Evolutionary conservation across 768 basidiomycete species (phyloP).

Genomic region (Flagelloscypha sp.): DNA sequence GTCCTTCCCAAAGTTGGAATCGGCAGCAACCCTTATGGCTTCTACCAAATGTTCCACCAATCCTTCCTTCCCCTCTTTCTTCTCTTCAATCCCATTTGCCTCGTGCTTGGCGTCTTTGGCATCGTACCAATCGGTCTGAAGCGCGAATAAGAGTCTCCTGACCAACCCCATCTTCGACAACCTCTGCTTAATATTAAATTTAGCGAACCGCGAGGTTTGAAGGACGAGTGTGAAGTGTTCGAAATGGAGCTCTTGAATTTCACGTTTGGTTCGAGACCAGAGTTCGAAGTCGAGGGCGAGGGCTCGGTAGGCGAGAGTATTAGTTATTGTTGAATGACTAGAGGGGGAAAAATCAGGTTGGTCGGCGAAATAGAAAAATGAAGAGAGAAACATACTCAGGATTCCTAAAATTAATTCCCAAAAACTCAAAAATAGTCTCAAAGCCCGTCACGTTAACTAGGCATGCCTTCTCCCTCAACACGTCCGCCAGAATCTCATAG

Average conservation of each 20-base stretch:
- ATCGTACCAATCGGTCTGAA: conserved; percentile 81
- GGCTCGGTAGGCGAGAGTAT: conserved; percentile 71
- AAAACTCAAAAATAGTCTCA: conserved; percentile 76
- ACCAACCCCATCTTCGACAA: conserved; percentile 65
- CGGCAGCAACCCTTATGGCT: conserved; percentile 52
- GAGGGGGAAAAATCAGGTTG: conserved; percentile 2
- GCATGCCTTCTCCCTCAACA: conserved; percentile 61
- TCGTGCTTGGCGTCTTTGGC: no score
- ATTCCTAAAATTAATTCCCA: conserved; percentile 75
- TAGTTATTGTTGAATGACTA: conserved; percentile 77
- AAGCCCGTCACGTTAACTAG: conserved; percentile 76
- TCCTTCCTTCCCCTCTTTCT: no score
- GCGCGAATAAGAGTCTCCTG: conserved; percentile 68
- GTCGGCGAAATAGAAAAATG: not conserved
- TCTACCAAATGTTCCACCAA: conserved; percentile 40
- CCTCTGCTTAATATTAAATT: conserved; percentile 72
- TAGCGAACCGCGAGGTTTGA: conserved; percentile 58
- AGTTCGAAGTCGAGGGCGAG: conserved; percentile 87
- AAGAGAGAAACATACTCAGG: conserved; percentile 55
- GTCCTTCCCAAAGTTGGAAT: conserved; percentile 62
- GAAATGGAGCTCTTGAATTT: conserved; percentile 73
- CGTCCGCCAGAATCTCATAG: conserved; percentile 76
- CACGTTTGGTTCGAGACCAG: conserved; percentile 65
- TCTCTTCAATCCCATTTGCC: no score
- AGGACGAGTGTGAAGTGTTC: conserved; percentile 78